Conservation (phyloP, 306 rosid genomes). For the Vigna trinervia region DNA sequence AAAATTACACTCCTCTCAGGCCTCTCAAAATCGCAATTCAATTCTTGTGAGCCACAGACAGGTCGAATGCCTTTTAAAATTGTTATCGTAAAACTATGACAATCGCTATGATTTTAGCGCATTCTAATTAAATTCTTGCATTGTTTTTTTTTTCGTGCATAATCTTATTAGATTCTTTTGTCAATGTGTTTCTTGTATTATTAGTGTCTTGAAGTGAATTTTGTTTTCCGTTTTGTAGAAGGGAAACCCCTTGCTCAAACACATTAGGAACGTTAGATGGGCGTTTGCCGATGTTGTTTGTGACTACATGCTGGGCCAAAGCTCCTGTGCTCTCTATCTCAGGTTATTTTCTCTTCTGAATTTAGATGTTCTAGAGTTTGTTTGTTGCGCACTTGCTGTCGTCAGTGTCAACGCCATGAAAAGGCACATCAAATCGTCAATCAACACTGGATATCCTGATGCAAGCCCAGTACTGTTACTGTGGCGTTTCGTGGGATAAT, state of each 20-base stretch:
- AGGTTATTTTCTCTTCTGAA: conserved; percentile 58
- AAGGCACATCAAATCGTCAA: conserved; percentile 1
- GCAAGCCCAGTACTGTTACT: background rate
- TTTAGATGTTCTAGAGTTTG: conserved; percentile 19
- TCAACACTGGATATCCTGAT: background rate
- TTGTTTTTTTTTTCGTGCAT: background rate
- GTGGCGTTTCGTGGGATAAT: background rate
- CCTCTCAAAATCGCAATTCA: conserved; percentile 70
- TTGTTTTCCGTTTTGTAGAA: conserved; percentile 55
- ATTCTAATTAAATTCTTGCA: background rate
- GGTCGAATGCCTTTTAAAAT: conserved; percentile 46
- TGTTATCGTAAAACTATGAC: background rate
- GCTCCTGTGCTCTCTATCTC: conserved; percentile 92
- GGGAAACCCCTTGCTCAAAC: conserved; percentile 93
- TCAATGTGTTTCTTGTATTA: background rate
- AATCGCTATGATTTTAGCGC: background rate
- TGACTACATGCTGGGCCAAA: conserved; percentile 89
- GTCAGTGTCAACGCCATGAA: background rate
- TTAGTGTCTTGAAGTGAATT: background rate
- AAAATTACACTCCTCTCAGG: conserved; percentile 39
- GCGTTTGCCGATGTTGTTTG: conserved; percentile 87
- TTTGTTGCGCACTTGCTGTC: background rate
- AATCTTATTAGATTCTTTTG: background rate
- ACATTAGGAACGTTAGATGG: conserved; percentile 94
- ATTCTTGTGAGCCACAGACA: conserved; percentile 96